phyloP scores from a whole-genome alignment of 257 asterid species.

The Scutellaria barbata region DNA sequence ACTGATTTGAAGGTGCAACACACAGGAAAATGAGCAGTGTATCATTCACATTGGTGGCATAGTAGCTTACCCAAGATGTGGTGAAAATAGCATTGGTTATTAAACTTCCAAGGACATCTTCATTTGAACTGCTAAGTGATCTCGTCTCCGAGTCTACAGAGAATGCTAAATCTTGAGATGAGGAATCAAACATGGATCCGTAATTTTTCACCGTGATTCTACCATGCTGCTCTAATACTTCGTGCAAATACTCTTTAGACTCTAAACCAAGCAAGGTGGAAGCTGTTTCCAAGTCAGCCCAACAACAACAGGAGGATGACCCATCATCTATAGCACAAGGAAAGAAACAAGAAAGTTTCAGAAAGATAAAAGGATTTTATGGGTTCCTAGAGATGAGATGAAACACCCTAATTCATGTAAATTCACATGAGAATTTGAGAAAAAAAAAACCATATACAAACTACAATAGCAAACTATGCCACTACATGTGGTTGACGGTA shows the following conservation, averaged over 20 bases:
- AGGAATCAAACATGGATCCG: conserved; percentile 59
- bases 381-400: background rate
- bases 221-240: conserved; percentile 50
- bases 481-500: too few relatives aligned
- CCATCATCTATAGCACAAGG: conserved; percentile 67
- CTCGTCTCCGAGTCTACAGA: conserved; percentile 39
- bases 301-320: conserved; percentile 75
- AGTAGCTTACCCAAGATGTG: conserved; percentile 57
- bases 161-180: conserved; percentile 56
- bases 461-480: too few relatives aligned
- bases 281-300: conserved; percentile 70
- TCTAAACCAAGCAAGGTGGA: conserved; percentile 63
- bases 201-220: conserved; percentile 57
- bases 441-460: too few relatives aligned
- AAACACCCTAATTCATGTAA: background rate
- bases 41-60: background rate
- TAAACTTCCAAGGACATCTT: conserved; percentile 52
- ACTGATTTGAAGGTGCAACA: background rate
- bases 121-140: conserved; percentile 48
- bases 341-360: conserved; percentile 20
- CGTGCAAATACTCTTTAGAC: conserved; percentile 42
- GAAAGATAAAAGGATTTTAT: background rate
- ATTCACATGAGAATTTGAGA: conserved; percentile 10
- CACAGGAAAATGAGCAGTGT: background rate
- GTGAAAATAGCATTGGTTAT: conserved; percentile 48